A percentile compares a stretch with the other conserved stretches of the same genome.
Conservation (phyloP, 2,329 filamentous ascomycete species). For the Fusarium palustre region DNA sequence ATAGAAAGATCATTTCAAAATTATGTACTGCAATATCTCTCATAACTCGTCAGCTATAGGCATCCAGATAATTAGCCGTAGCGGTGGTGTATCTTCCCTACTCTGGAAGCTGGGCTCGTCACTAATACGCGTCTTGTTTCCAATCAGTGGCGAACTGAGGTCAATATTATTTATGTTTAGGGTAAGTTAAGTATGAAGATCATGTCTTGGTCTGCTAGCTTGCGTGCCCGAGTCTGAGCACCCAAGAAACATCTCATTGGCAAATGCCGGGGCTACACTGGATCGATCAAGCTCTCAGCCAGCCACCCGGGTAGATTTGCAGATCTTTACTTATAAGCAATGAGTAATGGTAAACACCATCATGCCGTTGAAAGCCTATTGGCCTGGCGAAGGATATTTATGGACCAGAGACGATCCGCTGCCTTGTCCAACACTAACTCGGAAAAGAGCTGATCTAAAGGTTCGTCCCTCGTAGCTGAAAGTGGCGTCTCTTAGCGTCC, state of each 20-base stretch:
- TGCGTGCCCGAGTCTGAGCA: background rate
- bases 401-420: background rate
- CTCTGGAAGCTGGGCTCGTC: no score
- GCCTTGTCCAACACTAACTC: accelerated
- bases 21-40: no score
- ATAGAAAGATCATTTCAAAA: no score
- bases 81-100: no score
- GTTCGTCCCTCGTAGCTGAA: background rate
- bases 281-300: background rate
- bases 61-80: no score
- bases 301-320: background rate
- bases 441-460: background rate
- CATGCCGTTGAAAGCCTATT: accelerated
- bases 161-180: background rate
- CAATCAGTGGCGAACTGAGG: accelerated
- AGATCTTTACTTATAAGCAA: accelerated
- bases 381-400: background rate
- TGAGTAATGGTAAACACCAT: background rate
- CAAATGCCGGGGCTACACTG: background rate
- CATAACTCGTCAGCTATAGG: no score
- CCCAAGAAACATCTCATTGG: background rate
- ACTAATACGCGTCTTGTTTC: background rate
- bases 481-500: background rate
- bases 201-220: background rate
- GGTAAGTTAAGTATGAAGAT: background rate